Evolutionary conservation across 2,329 filamentous ascomycete species (phyloP).

Genomic region (Emydomyces testavorans): DNA sequence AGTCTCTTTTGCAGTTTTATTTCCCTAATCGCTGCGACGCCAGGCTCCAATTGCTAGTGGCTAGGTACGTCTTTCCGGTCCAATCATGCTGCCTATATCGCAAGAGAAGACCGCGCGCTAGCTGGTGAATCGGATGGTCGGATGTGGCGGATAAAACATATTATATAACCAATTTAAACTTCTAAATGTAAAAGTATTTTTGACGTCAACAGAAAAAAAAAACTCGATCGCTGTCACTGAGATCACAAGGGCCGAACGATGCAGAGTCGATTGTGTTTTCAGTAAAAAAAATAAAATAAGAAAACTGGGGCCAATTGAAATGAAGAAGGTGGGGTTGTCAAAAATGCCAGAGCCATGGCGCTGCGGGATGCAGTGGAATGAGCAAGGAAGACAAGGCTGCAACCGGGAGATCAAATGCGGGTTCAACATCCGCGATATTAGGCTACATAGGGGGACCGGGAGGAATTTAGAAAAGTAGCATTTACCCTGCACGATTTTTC

Average conservation of each 20-base stretch:
- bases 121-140: background rate
- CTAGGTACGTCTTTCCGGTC: background rate
- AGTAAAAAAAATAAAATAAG: too few relatives aligned
- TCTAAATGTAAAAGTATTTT: too few relatives aligned
- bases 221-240: background rate
- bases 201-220: background rate
- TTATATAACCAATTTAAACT: too few relatives aligned
- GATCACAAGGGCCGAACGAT: background rate
- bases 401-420: background rate
- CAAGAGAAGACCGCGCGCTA: background rate
- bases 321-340: background rate
- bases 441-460: background rate
- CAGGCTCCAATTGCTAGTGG: background rate
- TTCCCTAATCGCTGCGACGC: background rate
- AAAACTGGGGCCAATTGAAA: background rate
- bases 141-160: too few relatives aligned
- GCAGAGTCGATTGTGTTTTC: too few relatives aligned
- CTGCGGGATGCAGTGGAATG: background rate
- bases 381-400: background rate
- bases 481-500: too few relatives aligned
- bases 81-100: background rate
- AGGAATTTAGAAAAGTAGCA: background rate
- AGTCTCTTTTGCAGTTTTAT: background rate
- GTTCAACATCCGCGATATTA: conserved; percentile 1
- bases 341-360: background rate